These are phyloP conservation scores for Penicillium turbatum DNA, from an alignment of 495 filamentous ascomycete species.

Conservation along the genomic window DNA sequence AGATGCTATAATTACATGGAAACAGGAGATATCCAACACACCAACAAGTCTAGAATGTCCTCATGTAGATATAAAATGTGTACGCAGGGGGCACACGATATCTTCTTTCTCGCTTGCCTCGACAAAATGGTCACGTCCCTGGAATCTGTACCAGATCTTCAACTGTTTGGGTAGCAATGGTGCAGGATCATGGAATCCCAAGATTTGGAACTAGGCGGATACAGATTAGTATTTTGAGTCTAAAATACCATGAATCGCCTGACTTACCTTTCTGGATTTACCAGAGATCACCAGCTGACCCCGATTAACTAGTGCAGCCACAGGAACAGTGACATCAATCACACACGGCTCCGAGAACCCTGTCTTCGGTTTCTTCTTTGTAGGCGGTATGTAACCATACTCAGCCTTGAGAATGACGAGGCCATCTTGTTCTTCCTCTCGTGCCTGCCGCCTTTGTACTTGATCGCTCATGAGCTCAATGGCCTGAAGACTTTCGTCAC, in stretches of 20 bases:
- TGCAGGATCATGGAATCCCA: constrained; percentile 56
- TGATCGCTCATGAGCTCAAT: constrained; percentile 49
- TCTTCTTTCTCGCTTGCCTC: constrained; percentile 46
- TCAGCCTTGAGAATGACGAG: constrained; percentile 41
- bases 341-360: constrained; percentile 26
- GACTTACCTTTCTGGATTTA: constrained; percentile 39
- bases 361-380: constrained; percentile 23
- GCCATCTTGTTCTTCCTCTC: constrained; percentile 35
- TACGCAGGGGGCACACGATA: constrained; percentile 36
- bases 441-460: constrained; percentile 44
- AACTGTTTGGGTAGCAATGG: constrained; percentile 49
- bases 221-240: constrained; percentile 10
- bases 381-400: constrained; percentile 37
- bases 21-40: not conserved
- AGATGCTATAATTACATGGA: constrained; percentile 9
- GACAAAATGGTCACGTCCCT: constrained; percentile 41
- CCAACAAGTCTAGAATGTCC: not conserved
- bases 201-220: constrained; percentile 41
- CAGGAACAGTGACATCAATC: constrained; percentile 46
- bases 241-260: not conserved
- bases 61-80: constrained; percentile 24
- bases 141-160: constrained; percentile 50
- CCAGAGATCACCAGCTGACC: constrained; percentile 44
- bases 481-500: constrained; percentile 48
- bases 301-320: constrained; percentile 45